A percentile compares a stretch with the other conserved stretches of the same genome.
These are phyloP conservation scores for Trametes sp. DNA, from an alignment of 1,284 basidiomycete species.

Conservation along the genomic window DNA sequence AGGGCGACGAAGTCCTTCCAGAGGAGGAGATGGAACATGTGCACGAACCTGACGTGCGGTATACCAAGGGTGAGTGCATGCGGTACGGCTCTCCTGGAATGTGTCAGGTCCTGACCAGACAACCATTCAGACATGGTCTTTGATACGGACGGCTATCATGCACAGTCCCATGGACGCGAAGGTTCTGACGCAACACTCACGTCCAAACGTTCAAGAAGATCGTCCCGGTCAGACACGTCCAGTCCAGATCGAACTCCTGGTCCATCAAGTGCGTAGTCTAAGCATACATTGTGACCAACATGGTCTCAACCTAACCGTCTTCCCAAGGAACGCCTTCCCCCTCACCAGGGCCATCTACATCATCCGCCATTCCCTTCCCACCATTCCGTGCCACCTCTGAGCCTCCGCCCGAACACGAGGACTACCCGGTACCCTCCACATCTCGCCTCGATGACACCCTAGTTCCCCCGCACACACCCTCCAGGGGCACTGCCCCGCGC, in stretches of 20 bases:
- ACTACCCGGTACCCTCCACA: constrained; percentile 29
- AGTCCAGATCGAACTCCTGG: constrained; percentile 34
- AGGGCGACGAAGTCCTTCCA: constrained; percentile 63
- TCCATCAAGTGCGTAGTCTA: constrained; percentile 32
- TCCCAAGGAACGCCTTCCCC: constrained; percentile 31
- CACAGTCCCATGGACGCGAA: constrained; percentile 52
- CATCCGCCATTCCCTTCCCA: constrained; percentile 44
- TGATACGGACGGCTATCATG: constrained; percentile 74
- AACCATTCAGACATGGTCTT: constrained; percentile 62
- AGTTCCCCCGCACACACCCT: constrained; percentile 25
- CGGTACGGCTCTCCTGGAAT: constrained; percentile 27
- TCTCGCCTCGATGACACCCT: constrained; percentile 24
- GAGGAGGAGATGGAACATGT: constrained; percentile 52
- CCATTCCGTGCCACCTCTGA: constrained; percentile 62
- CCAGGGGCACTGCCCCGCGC: constrained; percentile 24
- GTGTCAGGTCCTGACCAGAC: neutral
- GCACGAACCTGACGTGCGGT: constrained; percentile 71
- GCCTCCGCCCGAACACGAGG: constrained; percentile 55
- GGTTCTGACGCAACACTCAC: constrained; percentile 48
- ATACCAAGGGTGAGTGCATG: constrained; percentile 65
- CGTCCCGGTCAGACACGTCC: constrained; percentile 25
- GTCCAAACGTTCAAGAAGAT: constrained; percentile 28
- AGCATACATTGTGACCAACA: neutral
- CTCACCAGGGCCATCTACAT: constrained; percentile 21
- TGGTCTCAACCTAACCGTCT: neutral